phyloP scores from a whole-genome alignment of 345 rosid genomes.

The Melaleuca alternifolia region DNA sequence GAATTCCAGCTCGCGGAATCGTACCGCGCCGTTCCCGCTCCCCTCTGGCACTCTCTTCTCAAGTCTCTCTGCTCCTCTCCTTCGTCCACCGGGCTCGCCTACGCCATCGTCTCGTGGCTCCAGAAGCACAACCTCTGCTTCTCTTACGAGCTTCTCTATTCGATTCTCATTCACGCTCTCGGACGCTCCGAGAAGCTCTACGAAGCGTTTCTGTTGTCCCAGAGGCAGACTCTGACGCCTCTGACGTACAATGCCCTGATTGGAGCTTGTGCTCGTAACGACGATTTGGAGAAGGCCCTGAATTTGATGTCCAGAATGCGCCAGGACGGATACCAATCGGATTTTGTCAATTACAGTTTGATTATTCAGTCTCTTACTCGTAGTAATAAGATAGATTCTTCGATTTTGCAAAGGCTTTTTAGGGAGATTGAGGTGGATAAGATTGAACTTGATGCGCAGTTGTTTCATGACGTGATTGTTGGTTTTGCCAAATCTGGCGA shows the following conservation, averaged over 20 bases:
- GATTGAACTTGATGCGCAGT: slow-evolving; percentile 70
- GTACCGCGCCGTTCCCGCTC: slow-evolving; percentile 79
- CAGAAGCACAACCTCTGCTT: slow-evolving; percentile 84
- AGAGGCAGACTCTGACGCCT: slow-evolving; percentile 62
- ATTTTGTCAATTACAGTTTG: slow-evolving; percentile 80
- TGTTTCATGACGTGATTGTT: slow-evolving; percentile 64
- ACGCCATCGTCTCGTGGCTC: slow-evolving; percentile 84
- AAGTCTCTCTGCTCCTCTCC: slow-evolving; percentile 54
- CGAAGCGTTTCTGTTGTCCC: slow-evolving; percentile 87
- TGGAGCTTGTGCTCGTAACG: slow-evolving; percentile 79
- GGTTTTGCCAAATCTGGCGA: slow-evolving; percentile 89
- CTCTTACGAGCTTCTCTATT: slow-evolving; percentile 90
- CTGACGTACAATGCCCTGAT: slow-evolving; percentile 90
- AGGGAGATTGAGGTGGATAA: slow-evolving; percentile 56
- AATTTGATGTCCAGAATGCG: slow-evolving; percentile 85
- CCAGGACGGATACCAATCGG: slow-evolving; percentile 73
- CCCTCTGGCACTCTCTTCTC: slow-evolving; percentile 81
- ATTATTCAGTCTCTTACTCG: slow-evolving; percentile 66
- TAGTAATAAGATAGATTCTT: slow-evolving; percentile 52
- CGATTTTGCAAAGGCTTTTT: slow-evolving; percentile 55
- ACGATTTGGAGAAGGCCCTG: slow-evolving; percentile 75
- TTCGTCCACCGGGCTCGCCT: slow-evolving; percentile 53
- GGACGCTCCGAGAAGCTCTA: slow-evolving; percentile 93
- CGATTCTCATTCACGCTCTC: slow-evolving; percentile 85
- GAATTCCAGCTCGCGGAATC: slow-evolving; percentile 74